A percentile compares a stretch with the other conserved stretches of the same genome.
Conservation (phyloP, 192 early-diverging fungal genomes). For the Rhizophlyctis rosea region DNA sequence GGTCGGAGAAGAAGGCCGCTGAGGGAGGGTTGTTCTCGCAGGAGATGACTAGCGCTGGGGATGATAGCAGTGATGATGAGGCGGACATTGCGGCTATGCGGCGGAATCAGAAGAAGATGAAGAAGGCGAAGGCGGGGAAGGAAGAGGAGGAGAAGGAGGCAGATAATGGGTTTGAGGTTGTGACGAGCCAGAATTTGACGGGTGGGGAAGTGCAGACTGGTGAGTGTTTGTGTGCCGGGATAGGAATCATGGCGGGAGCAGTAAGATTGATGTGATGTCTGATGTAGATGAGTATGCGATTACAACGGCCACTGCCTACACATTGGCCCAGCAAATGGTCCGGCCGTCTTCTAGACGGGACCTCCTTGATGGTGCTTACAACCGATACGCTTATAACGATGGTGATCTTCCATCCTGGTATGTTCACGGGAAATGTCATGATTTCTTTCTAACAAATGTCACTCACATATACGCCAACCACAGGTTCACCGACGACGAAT, state of each 20-base stretch:
- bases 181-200: conserved; percentile 15
- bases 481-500: conserved; percentile 89
- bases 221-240: neutral
- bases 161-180: conserved; percentile 54
- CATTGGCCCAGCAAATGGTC: conserved; percentile 78
- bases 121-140: conserved; percentile 7
- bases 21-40: conserved; percentile 31
- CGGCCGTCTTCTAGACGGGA: conserved; percentile 76
- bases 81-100: conserved; percentile 22
- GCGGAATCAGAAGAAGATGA: conserved; percentile 18
- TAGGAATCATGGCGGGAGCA: no score
- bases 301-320: conserved; percentile 89
- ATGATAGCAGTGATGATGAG: conserved; percentile 36
- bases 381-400: conserved; percentile 85
- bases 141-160: conserved; percentile 60
- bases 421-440: neutral
- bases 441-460: no score
- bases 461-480: conserved; percentile 1
- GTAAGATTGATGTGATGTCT: no score
- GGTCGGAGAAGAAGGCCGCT: conserved; percentile 4
- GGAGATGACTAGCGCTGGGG: conserved; percentile 32
- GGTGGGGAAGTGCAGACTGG: neutral
- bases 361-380: conserved; percentile 89
- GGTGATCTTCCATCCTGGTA: conserved; percentile 83
- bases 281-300: conserved; percentile 56